Base-by-base conservation (phyloP, 179 eudicot genomes). In the Camellia oleifera region DNA sequence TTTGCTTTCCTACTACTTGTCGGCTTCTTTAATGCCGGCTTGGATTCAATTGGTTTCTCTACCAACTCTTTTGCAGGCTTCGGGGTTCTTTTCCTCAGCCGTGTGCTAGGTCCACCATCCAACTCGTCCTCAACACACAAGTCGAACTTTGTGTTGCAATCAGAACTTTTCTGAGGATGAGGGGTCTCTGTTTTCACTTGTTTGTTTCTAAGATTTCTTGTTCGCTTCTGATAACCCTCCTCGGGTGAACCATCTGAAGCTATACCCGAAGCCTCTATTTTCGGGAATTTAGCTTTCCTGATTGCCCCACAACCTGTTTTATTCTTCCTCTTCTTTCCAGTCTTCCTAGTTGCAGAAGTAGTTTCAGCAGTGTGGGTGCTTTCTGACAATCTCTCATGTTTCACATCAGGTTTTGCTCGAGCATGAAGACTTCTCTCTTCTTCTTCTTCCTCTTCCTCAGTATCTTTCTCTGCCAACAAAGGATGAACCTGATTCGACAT, bases 401-500 rank as follows among this genome's bases (percentile, higher is more conserved):
- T 91, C 80, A 85, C 88, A 71, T 81, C 85, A 68, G 89, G 68
- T 80, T 80, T 82, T 78, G 78, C 76, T 83, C 80, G 54, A 74
- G 82, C 56, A 74, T 62, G 54, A 75, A 82, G 69, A 57, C 75
- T 69, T 80, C 83, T 84, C 76, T 84, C 85, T 74, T 74, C 85
- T 50, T 88, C 89, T 57, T 32, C 40, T 32, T 32, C 40, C 40
- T 88, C 86, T 78, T 84, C 85, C 71, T 88, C 85, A 10, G 52
- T 11, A 86, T 91, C 97, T 73, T 81, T 85, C 76, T 86, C 87
- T 77, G 88, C 86, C 63, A 95, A 83, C 81, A 93, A 83, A 18
- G 97, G 94, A 79, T 95, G 98, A 84, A 92, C 98, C 80, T 95
- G 97, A 83, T 85, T 94, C 0, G 98, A 91, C 97, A 92, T 95